These are phyloP conservation scores for Phytophthora meadii DNA, from an alignment of 352 stramenopile genomes.

Conservation along the genomic window DNA sequence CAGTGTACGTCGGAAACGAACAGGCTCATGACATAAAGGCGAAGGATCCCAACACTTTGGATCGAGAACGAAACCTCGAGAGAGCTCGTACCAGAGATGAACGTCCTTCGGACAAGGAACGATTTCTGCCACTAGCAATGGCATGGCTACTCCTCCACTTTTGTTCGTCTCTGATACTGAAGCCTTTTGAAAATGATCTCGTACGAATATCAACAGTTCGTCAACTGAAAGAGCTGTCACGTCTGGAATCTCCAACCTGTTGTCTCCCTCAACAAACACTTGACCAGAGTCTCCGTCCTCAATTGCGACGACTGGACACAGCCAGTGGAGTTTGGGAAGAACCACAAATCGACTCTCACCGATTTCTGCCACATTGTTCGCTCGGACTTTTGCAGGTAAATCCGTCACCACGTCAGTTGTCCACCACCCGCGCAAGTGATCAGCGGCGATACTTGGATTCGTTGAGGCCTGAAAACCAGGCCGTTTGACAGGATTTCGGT, in stretches of 20 bases:
- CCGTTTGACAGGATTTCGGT: conserved; percentile 34
- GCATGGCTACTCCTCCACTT: conserved; percentile 56
- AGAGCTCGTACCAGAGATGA: conserved; percentile 57
- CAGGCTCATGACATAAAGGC: conserved; percentile 55
- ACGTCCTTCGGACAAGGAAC: conserved; percentile 28
- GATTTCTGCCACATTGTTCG: conserved; percentile 32
- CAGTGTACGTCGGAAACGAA: conserved; percentile 55
- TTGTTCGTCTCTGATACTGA: conserved; percentile 21
- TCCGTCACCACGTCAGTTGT: conserved; percentile 57
- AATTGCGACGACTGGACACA: conserved; percentile 55
- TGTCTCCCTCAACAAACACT: conserved; percentile 44
- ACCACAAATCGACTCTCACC: conserved; percentile 66
- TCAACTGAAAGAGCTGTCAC: conserved; percentile 44
- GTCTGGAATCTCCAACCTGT: conserved; percentile 35
- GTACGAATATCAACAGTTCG: conserved; percentile 43
- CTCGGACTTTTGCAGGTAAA: conserved; percentile 41
- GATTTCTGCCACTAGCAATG: conserved; percentile 68
- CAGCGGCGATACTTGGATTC: conserved; percentile 43
- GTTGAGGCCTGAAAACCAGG: conserved; percentile 6
- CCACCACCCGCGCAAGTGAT: conserved; percentile 78
- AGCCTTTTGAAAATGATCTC: conserved; percentile 49
- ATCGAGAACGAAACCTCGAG: conserved; percentile 68
- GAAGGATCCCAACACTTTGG: conserved; percentile 64
- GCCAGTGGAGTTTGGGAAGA: conserved; percentile 75
- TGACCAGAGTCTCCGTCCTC: conserved; percentile 26